phyloP scores from a whole-genome alignment of 495 filamentous ascomycete species.

The Umbilicaria muhlenbergii region DNA sequence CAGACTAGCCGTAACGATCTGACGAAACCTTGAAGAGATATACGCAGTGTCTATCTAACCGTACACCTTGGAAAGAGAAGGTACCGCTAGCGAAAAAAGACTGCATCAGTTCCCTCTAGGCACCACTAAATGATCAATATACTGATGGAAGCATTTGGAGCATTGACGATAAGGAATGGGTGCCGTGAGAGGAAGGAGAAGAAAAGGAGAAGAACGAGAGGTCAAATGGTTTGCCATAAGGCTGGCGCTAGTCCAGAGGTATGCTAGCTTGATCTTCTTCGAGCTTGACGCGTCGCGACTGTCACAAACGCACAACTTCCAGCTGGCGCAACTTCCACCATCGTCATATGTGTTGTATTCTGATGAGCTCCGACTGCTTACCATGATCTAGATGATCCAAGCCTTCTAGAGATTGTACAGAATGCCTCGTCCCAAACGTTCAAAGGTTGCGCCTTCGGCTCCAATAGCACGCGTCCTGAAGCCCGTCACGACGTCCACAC shows the following conservation, averaged over 20 bases:
- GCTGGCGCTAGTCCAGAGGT: too few species aligned
- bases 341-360: too few species aligned
- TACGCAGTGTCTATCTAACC: conserved; percentile 56
- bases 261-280: too few species aligned
- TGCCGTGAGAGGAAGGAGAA: conserved; percentile 27
- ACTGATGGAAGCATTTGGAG: conserved; percentile 23
- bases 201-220: conserved; percentile 5
- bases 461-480: conserved; percentile 1
- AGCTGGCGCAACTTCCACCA: too few species aligned
- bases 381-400: too few species aligned
- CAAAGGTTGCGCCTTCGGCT: conserved; percentile 11
- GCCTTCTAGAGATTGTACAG: too few species aligned
- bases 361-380: too few species aligned
- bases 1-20: too few species aligned
- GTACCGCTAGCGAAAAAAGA: conserved; percentile 62
- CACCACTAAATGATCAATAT: conserved; percentile 50
- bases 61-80: conserved; percentile 46
- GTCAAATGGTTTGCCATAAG: too few species aligned
- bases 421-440: conserved; percentile 16
- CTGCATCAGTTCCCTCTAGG: conserved; percentile 39
- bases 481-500: not conserved
- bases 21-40: conserved; percentile 18
- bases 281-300: too few species aligned
- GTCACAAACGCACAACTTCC: too few species aligned
- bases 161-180: conserved; percentile 53